These are phyloP conservation scores for Sphaerulina musiva DNA, from an alignment of 2,329 filamentous ascomycete species.

Conservation along the genomic window DNA sequence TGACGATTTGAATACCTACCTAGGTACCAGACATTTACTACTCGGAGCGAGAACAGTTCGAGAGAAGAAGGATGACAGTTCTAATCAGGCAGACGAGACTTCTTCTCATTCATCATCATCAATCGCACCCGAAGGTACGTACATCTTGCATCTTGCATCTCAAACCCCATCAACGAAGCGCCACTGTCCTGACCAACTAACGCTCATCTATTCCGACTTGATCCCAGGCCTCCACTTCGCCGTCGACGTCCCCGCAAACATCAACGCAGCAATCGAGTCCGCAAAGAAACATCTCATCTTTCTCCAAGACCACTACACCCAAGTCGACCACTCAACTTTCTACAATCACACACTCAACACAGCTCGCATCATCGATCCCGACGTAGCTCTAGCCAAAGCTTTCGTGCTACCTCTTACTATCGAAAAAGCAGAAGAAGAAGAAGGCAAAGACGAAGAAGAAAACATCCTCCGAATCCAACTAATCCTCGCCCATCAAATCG, in stretches of 20 bases:
- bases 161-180: too few relatives aligned
- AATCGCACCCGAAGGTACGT: slow-evolving; percentile 8
- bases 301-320: slow-evolving; percentile 35
- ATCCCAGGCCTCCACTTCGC: slow-evolving; percentile 29
- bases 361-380: slow-evolving; percentile 36
- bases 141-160: background rate
- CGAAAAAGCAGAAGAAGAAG: slow-evolving; percentile 17
- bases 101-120: background rate
- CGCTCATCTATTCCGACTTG: too few relatives aligned
- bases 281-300: slow-evolving; percentile 34
- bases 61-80: background rate
- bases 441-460: slow-evolving; percentile 5
- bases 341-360: slow-evolving; percentile 40
- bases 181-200: too few relatives aligned
- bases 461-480: slow-evolving; percentile 34
- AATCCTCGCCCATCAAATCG: slow-evolving; percentile 41
- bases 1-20: too few relatives aligned
- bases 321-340: slow-evolving; percentile 35
- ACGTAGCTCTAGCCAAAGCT: slow-evolving; percentile 34
- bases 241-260: slow-evolving; percentile 30
- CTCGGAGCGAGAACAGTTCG: slow-evolving; percentile 32
- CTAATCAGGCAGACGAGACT: too few relatives aligned
- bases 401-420: slow-evolving; percentile 36
- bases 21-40: slow-evolving; percentile 31
- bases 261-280: slow-evolving; percentile 30